Base-by-base conservation (phyloP, 2,329 filamentous ascomycete genomes). In the Stagonosporopsis tanaceti region DNA sequence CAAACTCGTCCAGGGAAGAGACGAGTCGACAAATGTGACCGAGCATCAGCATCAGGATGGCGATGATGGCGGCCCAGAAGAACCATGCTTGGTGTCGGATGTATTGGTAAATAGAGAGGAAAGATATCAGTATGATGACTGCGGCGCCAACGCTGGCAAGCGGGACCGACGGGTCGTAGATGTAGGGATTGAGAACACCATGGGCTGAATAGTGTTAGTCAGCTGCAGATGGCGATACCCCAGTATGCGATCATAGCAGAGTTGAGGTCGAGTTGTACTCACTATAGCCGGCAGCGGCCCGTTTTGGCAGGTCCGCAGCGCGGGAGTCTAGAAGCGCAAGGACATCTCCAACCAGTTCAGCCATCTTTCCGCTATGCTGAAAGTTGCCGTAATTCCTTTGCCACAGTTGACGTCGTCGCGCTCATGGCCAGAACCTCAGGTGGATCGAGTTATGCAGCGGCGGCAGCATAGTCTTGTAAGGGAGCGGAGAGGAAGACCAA, bases 1-100 rank as follows among this genome's bases (percentile, higher is more conserved):
- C 55, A 22, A 65, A 61, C n/a, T 76, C 73, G 32, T 76, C 64
- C 17, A 65, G 60, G 8, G 73, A 67, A 0, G 80, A 80, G 22
- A 82, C 62, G 4, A 79, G 71, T 50, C 85, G 81, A 12, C 79
- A 82, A 37, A 83, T 67, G 63, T 85, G 86, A 15, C 84, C 84
- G 20, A 85, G 73, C 0, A 74, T 69, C 63, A 86, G 82, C 66
- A 85, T 75, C 22, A 71, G 8, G 5, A 76, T 62, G 48, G 62
- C 72, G 50, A 73, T 71, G 39, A 75, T 62, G 47, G 68, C 67
- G 0, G 72, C 64, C 72, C 72, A 75, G 65, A 75, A 74, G 57
- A 76, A 76, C 67, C 70, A 76, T 60, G 73, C 70, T 34, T 65
- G 65, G 38, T 74, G 65, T n/a, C 72, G 72, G 32, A 74, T 50